Evolutionary conservation across 2,329 filamentous ascomycete genomes (phyloP).

Genomic region (Trichoderma brevicompactum): DNA sequence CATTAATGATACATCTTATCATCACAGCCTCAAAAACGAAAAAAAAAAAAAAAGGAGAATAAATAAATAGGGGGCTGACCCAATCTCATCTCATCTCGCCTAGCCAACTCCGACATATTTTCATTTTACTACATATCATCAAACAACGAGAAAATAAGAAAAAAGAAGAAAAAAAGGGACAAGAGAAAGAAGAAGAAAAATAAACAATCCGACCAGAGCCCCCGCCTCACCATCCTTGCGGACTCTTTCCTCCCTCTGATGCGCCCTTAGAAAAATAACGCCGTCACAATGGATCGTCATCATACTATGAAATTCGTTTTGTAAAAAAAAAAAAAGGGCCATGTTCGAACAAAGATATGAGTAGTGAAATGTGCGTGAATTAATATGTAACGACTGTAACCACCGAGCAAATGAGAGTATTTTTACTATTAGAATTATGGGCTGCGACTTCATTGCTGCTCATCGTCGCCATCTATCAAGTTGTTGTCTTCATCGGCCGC

Average conservation of each 20-base stretch:
- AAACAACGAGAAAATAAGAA: not conserved
- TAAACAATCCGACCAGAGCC: slow-evolving; percentile 4
- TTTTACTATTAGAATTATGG: slow-evolving; percentile 19
- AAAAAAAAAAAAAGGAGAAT: not conserved
- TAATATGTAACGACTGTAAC: slow-evolving; percentile 12
- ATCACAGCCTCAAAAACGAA: not conserved
- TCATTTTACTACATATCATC: slow-evolving; percentile 18
- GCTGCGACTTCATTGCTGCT: slow-evolving; percentile 22
- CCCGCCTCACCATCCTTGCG: not conserved
- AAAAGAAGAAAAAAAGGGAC: not conserved
- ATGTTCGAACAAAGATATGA: slow-evolving; percentile 6
- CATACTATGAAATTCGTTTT: not conserved
- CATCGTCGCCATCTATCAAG: slow-evolving; percentile 33
- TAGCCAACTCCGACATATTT: slow-evolving; percentile 17
- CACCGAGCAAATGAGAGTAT: not conserved
- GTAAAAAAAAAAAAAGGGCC: not conserved
- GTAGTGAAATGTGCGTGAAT: slow-evolving; percentile 13
- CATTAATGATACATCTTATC: too few species aligned
- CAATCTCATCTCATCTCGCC: slow-evolving; percentile 17
- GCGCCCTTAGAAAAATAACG: slow-evolving; percentile 3
- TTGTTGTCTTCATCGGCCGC: slow-evolving; percentile 32
- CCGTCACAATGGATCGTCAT: slow-evolving; percentile 14
- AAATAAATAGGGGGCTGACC: not conserved
- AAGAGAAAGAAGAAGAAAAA: not conserved
- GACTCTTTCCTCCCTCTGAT: not conserved